Percentiles rank a stretch among this genome's conserved stretches.
Evolutionary conservation across 495 filamentous ascomycete genomes (phyloP).

Genomic region (Tirmania nivea): DNA sequence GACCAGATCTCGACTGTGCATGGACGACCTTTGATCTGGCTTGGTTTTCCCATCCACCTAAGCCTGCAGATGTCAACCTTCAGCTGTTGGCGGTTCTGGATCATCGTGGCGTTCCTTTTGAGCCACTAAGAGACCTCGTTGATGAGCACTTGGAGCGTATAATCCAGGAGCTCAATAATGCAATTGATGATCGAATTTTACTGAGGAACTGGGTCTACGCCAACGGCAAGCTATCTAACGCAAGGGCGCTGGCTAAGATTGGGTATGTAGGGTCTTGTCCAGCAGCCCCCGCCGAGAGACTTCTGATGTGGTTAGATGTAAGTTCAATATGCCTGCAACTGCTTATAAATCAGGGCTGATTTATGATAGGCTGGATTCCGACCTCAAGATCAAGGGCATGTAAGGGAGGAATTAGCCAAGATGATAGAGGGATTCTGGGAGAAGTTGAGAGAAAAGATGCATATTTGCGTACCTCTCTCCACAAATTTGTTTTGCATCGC

Average conservation of each 20-base stretch:
- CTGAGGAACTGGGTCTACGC: conserved; percentile 37
- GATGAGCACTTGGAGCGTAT: conserved; percentile 36
- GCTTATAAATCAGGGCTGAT: conserved; percentile 16
- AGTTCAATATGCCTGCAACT: conserved; percentile 3
- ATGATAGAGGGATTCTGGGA: conserved; percentile 35
- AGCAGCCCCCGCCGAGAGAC: conserved; percentile 26
- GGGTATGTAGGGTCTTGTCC: conserved; percentile 11
- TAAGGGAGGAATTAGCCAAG: conserved; percentile 34
- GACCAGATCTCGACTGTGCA: conserved; percentile 25
- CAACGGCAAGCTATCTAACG: conserved; percentile 15
- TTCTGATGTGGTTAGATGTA: conserved; percentile 34
- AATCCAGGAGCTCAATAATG: conserved; percentile 35
- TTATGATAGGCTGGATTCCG: conserved; percentile 38
- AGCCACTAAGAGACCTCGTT: conserved; percentile 32
- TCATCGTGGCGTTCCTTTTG: conserved; percentile 33
- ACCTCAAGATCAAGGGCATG: conserved; percentile 33
- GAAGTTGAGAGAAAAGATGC: conserved; percentile 36
- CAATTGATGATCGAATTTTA: conserved; percentile 28
- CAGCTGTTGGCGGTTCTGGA: conserved; percentile 62
- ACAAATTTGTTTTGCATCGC: conserved; percentile 62
- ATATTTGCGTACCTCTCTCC: conserved; percentile 51
- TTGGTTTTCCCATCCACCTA: conserved; percentile 49
- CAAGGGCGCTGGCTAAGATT: conserved; percentile 19
- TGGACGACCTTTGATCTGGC: conserved; percentile 33
- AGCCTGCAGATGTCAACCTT: conserved; percentile 47